These are phyloP conservation scores for Triadica sebifera DNA, from an alignment of 345 rosid genomes.

Conservation along the genomic window DNA sequence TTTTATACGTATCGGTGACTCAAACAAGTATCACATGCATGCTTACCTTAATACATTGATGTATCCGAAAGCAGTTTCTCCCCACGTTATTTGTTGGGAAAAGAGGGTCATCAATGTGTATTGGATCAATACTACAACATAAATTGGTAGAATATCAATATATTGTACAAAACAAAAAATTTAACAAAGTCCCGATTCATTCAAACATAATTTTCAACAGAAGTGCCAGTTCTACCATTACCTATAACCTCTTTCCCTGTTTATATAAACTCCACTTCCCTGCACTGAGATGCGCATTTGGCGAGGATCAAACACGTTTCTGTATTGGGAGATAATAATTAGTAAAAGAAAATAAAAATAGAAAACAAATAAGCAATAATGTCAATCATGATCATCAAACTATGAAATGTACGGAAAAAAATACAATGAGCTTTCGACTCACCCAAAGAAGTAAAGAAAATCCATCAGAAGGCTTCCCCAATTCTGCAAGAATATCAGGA, in stretches of 20 bases:
- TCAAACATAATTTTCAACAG: slow-evolving; percentile 4
- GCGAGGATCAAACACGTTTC: slow-evolving; percentile 98
- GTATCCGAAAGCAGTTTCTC: slow-evolving; percentile 96
- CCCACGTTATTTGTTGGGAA: slow-evolving; percentile 92
- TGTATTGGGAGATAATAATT: slow-evolving; percentile 33
- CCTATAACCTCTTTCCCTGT: slow-evolving; percentile 93
- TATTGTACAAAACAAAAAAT: slow-evolving; percentile 14
- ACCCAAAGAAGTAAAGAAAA: slow-evolving; percentile 98
- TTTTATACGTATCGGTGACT: background rate
- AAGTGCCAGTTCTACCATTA: slow-evolving; percentile 29
- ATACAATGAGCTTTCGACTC: slow-evolving; percentile 36
- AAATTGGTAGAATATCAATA: slow-evolving; percentile 26
- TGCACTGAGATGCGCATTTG: slow-evolving; percentile 92
- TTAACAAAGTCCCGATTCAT: slow-evolving; percentile 7
- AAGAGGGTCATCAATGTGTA: slow-evolving; percentile 94
- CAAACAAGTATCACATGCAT: slow-evolving; percentile 4
- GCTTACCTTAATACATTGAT: slow-evolving; percentile 93
- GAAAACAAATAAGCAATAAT: background rate
- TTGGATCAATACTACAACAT: slow-evolving; percentile 77
- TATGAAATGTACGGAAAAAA: slow-evolving; percentile 7
- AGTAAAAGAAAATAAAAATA: background rate
- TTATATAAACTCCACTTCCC: slow-evolving; percentile 85
- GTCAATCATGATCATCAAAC: slow-evolving; percentile 7
- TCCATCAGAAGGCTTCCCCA: slow-evolving; percentile 93
- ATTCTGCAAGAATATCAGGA: slow-evolving; percentile 55